Conservation (phyloP, 352 stramenopile species). For the Phytophthora fragariae region DNA sequence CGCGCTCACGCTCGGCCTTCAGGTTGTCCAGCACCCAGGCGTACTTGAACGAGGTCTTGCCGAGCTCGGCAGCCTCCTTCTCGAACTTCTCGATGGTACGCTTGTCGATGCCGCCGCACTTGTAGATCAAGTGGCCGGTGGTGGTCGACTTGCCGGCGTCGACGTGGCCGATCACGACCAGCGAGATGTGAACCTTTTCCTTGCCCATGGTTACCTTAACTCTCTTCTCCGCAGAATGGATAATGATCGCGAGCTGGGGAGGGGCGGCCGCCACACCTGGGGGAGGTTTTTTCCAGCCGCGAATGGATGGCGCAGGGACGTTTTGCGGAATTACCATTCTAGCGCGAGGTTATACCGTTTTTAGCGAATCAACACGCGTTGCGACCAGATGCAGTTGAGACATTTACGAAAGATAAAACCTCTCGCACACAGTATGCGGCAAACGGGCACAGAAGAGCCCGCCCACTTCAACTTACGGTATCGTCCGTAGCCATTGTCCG, state of each 20-base stretch:
- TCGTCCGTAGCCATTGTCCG: no score
- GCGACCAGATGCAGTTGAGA: background rate
- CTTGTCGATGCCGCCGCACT: conserved; percentile 99
- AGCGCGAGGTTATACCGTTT: conserved; percentile 34
- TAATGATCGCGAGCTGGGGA: conserved; percentile 43
- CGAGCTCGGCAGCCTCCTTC: conserved; percentile 97
- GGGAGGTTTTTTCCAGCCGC: background rate
- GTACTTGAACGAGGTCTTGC: conserved; percentile 99
- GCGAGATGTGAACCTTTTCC: conserved; percentile 90
- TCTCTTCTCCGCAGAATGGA: conserved; percentile 57
- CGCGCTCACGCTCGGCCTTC: conserved; percentile 97
- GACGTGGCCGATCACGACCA: conserved; percentile 97
- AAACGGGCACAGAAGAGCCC: conserved; percentile 12
- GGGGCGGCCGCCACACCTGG: background rate
- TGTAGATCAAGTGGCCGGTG: conserved; percentile 98
- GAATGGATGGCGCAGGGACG: conserved; percentile 47
- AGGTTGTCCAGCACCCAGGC: conserved; percentile 99
- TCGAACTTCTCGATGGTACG: conserved; percentile 99
- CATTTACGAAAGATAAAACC: conserved; percentile 31
- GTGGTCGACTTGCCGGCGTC: conserved; percentile 98
- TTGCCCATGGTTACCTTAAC: conserved; percentile 57
- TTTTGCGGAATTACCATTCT: conserved; percentile 36
- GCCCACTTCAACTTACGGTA: conserved; percentile 25
- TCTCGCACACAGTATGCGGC: conserved; percentile 15
- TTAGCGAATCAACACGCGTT: conserved; percentile 22